These are phyloP conservation scores for Deinandra increscens DNA, from an alignment of 129 eudicot genomes.

Conservation along the genomic window DNA sequence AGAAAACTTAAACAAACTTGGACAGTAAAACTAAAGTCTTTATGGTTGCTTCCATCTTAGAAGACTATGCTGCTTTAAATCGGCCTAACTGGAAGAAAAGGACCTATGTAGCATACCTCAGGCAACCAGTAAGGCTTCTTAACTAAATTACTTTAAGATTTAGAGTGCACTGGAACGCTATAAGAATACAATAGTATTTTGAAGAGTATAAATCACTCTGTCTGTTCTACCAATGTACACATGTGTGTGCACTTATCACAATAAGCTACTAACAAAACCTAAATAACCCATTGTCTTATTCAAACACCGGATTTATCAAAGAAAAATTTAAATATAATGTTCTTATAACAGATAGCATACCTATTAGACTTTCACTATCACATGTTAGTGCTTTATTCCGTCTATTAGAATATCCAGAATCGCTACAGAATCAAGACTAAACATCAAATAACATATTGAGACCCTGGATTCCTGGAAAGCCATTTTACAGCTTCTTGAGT, in stretches of 20 bases:
- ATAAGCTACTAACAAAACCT: not conserved
- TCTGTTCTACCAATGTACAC: slow-evolving; percentile 9
- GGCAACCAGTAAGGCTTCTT: slow-evolving; percentile 6
- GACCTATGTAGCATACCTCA: slow-evolving; percentile 6
- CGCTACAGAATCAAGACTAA: not conserved
- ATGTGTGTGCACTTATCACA: slow-evolving; percentile 11
- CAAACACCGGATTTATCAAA: not conserved
- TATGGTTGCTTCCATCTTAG: slow-evolving; percentile 5
- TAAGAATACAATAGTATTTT: slow-evolving; percentile 2
- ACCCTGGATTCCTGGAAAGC: slow-evolving; percentile 3
- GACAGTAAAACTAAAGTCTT: slow-evolving; percentile 2
- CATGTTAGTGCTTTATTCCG: not conserved
- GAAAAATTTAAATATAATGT: not conserved
- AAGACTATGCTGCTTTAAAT: slow-evolving; percentile 19
- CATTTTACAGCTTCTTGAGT: slow-evolving; percentile 1
- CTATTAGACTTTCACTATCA: slow-evolving; percentile 7
- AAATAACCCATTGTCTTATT: slow-evolving; percentile 13
- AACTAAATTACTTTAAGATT: slow-evolving; percentile 3
- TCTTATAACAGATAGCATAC: slow-evolving; percentile 6
- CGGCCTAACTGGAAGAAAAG: not conserved
- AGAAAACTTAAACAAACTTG: slow-evolving; percentile 9
- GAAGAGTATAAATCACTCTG: slow-evolving; percentile 7
- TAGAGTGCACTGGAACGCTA: not conserved
- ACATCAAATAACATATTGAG: slow-evolving; percentile 4
- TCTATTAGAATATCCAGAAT: not conserved